Conservation (phyloP, 2,329 filamentous ascomycete genomes). For the Geosmithia putterillii region DNA sequence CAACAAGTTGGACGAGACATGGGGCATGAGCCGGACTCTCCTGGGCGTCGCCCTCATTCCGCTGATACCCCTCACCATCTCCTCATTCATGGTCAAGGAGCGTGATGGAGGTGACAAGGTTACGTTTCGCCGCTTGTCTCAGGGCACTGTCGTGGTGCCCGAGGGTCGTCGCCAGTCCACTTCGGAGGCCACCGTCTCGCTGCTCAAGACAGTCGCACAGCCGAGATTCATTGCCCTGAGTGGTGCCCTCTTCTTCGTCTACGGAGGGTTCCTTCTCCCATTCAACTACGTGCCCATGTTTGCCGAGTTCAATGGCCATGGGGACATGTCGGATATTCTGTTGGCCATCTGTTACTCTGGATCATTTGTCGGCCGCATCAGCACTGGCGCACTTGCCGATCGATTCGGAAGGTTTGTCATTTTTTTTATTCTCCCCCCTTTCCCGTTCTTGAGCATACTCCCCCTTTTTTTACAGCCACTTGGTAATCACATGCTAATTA, state of each 20-base stretch:
- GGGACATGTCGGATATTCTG: slow-evolving; percentile 29
- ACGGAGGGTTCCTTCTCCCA: slow-evolving; percentile 15
- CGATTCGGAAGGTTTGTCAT: slow-evolving; percentile 22
- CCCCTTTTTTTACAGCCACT: background rate
- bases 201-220: slow-evolving; percentile 14
- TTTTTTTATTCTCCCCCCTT: background rate
- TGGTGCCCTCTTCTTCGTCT: slow-evolving; percentile 12
- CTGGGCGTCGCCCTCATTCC: slow-evolving; percentile 10
- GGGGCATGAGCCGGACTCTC: slow-evolving; percentile 7
- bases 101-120: slow-evolving; percentile 5
- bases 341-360: slow-evolving; percentile 49
- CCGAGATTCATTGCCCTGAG: slow-evolving; percentile 10
- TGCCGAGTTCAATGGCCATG: slow-evolving; percentile 32
- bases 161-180: background rate
- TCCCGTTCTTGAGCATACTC: background rate
- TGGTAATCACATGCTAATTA: background rate
- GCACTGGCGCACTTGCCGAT: slow-evolving; percentile 38
- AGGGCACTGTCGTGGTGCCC: background rate
- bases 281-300: slow-evolving; percentile 31
- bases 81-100: slow-evolving; percentile 15
- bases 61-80: slow-evolving; percentile 11
- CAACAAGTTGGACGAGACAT: slow-evolving; percentile 5
- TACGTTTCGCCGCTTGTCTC: background rate
- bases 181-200: background rate
- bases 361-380: slow-evolving; percentile 37